Conservation (phyloP, 2,329 filamentous ascomycete genomes). For the Claviceps humidiphila region DNA sequence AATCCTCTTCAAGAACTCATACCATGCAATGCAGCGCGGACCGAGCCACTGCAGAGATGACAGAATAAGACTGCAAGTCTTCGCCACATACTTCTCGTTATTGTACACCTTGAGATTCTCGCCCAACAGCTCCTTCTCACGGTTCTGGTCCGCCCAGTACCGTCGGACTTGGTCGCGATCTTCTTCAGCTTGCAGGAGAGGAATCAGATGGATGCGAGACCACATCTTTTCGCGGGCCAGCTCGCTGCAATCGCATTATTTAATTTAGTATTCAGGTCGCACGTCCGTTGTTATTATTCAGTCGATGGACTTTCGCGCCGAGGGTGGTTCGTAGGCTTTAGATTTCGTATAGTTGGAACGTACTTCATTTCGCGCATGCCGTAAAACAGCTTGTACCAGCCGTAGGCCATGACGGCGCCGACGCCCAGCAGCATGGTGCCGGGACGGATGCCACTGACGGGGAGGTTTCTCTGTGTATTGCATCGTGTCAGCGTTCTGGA, state of each 20-base stretch:
- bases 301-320: neutral
- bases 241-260: slow-evolving; percentile 44
- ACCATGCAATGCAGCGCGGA: no score
- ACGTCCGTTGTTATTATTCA: no score
- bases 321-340: no score
- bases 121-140: slow-evolving; percentile 84
- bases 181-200: slow-evolving; percentile 87
- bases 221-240: slow-evolving; percentile 96
- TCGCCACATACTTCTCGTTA: slow-evolving; percentile 58
- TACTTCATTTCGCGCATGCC: slow-evolving; percentile 90
- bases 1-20: neutral
- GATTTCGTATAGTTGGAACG: slow-evolving; percentile 17
- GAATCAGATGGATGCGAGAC: slow-evolving; percentile 89
- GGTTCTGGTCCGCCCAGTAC: slow-evolving; percentile 70
- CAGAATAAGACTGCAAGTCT: neutral
- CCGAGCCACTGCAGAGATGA: no score
- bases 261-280: neutral
- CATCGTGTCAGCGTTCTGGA: neutral
- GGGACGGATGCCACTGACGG: slow-evolving; percentile 79
- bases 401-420: slow-evolving; percentile 70
- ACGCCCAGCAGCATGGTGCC: slow-evolving; percentile 64
- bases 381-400: slow-evolving; percentile 74
- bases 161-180: slow-evolving; percentile 88
- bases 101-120: slow-evolving; percentile 77
- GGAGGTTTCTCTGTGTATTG: slow-evolving; percentile 64